Percentiles rank a stretch among this genome's conserved stretches.
These are phyloP conservation scores for Apostasia ramifera DNA, from an alignment of 106 monocot species.

Conservation along the genomic window DNA sequence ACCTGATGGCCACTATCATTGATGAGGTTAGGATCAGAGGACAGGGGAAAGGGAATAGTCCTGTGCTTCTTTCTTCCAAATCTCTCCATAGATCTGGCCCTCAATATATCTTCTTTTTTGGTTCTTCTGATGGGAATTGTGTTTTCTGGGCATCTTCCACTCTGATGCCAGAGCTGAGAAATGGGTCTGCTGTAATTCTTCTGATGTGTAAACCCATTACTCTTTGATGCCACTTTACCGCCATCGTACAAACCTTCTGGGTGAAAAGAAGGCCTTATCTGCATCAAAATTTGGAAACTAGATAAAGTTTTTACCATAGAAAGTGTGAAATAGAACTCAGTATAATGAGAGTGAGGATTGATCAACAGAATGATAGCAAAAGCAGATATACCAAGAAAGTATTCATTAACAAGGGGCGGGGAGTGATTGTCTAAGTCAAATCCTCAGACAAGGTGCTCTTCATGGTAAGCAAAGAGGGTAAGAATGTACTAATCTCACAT, in stretches of 20 bases:
- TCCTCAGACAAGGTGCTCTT: too few species aligned
- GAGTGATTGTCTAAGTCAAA: too few species aligned
- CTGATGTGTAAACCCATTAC: not conserved
- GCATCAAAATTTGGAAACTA: too few species aligned
- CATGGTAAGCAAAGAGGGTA: too few species aligned
- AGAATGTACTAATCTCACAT: too few species aligned
- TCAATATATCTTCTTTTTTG: slow-evolving; percentile 32
- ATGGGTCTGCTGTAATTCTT: not conserved
- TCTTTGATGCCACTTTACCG: slow-evolving; percentile 12
- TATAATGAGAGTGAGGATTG: too few species aligned
- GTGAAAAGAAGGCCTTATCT: not conserved
- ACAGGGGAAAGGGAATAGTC: slow-evolving; percentile 18
- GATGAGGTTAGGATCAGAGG: slow-evolving; percentile 31
- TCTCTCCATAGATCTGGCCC: slow-evolving; percentile 38
- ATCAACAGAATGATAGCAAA: too few species aligned
- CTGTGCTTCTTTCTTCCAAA: slow-evolving; percentile 40
- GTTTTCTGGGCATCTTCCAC: slow-evolving; percentile 31
- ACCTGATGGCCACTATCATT: slow-evolving; percentile 40
- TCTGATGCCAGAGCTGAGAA: slow-evolving; percentile 33
- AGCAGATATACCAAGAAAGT: too few species aligned
- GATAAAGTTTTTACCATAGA: too few species aligned
- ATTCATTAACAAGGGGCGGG: too few species aligned
- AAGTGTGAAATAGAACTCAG: too few species aligned
- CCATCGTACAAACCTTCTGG: slow-evolving; percentile 26
- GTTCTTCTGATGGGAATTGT: slow-evolving; percentile 44